Conservation (phyloP, 2,329 filamentous ascomycete species). For the Microdochium nivale region DNA sequence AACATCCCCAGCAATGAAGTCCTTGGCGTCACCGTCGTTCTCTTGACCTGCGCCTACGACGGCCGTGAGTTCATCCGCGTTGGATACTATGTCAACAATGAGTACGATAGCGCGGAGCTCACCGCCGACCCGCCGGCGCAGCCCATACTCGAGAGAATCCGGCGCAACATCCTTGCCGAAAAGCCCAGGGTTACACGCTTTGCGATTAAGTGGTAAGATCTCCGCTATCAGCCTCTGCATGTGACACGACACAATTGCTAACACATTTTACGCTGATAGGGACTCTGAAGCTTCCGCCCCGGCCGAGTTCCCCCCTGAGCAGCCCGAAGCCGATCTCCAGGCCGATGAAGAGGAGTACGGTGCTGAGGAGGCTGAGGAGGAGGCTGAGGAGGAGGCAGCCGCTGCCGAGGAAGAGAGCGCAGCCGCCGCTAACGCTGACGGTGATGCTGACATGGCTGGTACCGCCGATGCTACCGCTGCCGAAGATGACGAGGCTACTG, state of each 20-base stretch:
- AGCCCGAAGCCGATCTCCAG: slow-evolving; percentile 84
- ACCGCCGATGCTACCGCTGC: slow-evolving; percentile 36
- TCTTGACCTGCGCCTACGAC: slow-evolving; percentile 94
- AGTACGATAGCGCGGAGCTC: slow-evolving; percentile 90
- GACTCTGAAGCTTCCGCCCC: slow-evolving; percentile 96
- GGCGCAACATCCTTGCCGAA: slow-evolving; percentile 86
- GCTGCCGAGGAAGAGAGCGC: slow-evolving; percentile 31
- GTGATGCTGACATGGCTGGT: slow-evolving; percentile 66
- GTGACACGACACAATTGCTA: slow-evolving; percentile 6
- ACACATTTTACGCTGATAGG: slow-evolving; percentile 40
- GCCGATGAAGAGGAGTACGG: slow-evolving; percentile 88
- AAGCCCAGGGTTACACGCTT: slow-evolving; percentile 97
- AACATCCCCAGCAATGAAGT: slow-evolving; percentile 94
- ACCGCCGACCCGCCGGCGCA: slow-evolving; percentile 84
- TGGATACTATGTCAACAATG: slow-evolving; percentile 99
- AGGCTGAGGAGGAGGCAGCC: slow-evolving; percentile 44
- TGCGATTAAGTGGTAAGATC: slow-evolving; percentile 87
- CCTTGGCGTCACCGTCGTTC: slow-evolving; percentile 91
- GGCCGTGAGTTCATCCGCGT: slow-evolving; percentile 94
- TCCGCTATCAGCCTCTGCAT: slow-evolving; percentile 6
- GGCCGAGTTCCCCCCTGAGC: slow-evolving; percentile 91
- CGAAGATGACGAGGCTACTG: slow-evolving; percentile 56
- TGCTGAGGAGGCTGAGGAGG: slow-evolving; percentile 75
- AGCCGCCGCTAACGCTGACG: slow-evolving; percentile 39
- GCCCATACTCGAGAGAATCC: slow-evolving; percentile 85